Percentiles rank a stretch among this genome's conserved stretches.
These are phyloP conservation scores for Lagenidium giganteum DNA, from an alignment of 352 stramenopile genomes.

Conservation along the genomic window DNA sequence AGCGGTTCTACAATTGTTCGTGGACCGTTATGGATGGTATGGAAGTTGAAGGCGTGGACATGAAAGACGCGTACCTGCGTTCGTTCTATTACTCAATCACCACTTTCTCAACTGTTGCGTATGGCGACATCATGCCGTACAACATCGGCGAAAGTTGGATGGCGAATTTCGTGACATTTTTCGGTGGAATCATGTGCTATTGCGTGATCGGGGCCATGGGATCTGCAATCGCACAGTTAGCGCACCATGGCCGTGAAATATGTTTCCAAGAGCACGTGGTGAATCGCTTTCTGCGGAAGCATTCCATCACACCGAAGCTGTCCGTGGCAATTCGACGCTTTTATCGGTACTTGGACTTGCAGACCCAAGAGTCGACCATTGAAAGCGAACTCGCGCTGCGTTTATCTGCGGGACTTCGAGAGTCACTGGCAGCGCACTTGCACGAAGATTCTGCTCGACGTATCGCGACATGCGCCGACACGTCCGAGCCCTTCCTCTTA, in stretches of 20 bases:
- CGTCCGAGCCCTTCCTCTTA: too few species aligned
- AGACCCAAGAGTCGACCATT: too few species aligned
- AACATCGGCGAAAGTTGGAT: constrained; percentile 17
- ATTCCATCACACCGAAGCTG: constrained; percentile 10
- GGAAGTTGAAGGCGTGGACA: constrained; percentile 8
- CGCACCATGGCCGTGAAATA: constrained; percentile 8
- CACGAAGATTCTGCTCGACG: too few species aligned
- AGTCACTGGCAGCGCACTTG: too few species aligned
- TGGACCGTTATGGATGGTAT: constrained; percentile 24
- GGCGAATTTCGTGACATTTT: constrained; percentile 8
- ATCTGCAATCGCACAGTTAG: constrained; percentile 14
- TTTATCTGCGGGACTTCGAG: too few species aligned
- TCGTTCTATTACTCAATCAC: constrained; percentile 26
- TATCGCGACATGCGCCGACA: too few species aligned
- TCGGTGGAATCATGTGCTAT: constrained; percentile 24
- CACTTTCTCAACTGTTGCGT: constrained; percentile 27
- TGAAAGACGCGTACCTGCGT: constrained; percentile 17
- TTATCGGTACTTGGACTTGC: too few species aligned
- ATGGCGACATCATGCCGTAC: constrained; percentile 25
- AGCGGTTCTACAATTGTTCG: constrained; percentile 19
- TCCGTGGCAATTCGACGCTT: too few species aligned
- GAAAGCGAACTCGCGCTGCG: too few species aligned
- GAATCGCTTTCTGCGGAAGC: constrained; percentile 13
- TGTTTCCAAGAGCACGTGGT: constrained; percentile 17
- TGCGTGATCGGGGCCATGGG: constrained; percentile 23